phyloP scores from a whole-genome alignment of 1,284 basidiomycete species.

The Cystobasidiaceae sp. region DNA sequence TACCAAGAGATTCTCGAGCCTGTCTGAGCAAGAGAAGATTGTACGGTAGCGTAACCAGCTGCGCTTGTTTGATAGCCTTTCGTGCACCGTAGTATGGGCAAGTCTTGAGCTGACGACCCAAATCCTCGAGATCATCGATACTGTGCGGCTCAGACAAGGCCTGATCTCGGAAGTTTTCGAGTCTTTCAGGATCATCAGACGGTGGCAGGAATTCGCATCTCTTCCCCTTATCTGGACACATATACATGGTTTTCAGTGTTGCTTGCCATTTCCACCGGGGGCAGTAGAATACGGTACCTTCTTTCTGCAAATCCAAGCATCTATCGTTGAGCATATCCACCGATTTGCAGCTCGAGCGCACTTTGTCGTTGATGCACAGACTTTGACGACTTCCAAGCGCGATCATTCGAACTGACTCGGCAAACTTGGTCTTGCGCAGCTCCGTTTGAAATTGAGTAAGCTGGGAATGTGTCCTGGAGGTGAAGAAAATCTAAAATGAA shows the following conservation, averaged over 20 bases:
- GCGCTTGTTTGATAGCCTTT: constrained; percentile 75
- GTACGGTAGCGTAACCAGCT: constrained; percentile 89
- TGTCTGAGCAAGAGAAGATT: constrained; percentile 81
- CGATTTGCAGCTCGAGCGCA: constrained; percentile 53
- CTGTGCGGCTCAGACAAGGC: constrained; percentile 82
- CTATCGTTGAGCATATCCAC: constrained; percentile 73
- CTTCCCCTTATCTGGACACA: constrained; percentile 57
- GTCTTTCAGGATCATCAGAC: constrained; percentile 60
- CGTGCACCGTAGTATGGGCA: constrained; percentile 94
- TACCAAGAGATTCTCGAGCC: constrained; percentile 79
- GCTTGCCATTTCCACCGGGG: background rate
- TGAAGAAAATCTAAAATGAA: constrained; percentile 67
- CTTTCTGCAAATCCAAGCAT: constrained; percentile 76
- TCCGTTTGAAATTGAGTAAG: constrained; percentile 86
- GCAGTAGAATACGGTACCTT: constrained; percentile 52
- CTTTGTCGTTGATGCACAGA: constrained; percentile 82
- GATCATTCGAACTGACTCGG: constrained; percentile 54
- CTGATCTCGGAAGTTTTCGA: constrained; percentile 81
- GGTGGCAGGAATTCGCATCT: constrained; percentile 76
- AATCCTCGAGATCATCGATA: constrained; percentile 81
- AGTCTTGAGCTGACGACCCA: constrained; percentile 62
- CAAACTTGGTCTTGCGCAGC: constrained; percentile 62
- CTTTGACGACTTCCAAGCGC: constrained; percentile 87
- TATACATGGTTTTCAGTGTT: background rate
- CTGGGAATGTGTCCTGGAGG: constrained; percentile 92